Conservation (phyloP, 164 flowering plant genomes). For the Stephania cephalantha region DNA sequence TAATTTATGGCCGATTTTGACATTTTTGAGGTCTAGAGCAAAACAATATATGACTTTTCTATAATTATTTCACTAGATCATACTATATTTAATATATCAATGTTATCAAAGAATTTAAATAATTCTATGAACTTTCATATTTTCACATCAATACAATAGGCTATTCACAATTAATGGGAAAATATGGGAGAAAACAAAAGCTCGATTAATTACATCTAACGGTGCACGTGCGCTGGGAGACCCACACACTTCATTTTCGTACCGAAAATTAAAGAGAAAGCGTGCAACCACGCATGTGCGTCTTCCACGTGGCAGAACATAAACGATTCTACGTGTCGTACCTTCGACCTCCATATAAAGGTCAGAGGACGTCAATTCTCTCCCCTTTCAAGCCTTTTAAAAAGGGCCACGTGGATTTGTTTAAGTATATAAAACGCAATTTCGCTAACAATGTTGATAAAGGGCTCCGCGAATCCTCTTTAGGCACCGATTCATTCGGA, state of each 20-base stretch:
- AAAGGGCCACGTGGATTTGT: background rate
- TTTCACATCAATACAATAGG: too few species aligned
- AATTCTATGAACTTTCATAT: too few species aligned
- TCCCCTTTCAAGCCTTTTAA: background rate
- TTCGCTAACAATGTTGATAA: too few species aligned
- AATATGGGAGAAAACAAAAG: background rate
- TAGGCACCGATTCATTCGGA: too few species aligned
- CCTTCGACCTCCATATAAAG: background rate
- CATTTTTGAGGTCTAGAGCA: too few species aligned
- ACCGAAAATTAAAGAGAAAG: background rate
- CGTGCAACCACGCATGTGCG: background rate
- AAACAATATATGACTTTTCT: too few species aligned
- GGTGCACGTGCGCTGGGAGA: background rate
- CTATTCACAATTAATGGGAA: background rate
- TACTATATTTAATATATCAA: too few species aligned
- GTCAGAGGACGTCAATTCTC: background rate
- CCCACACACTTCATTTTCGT: constrained; percentile 1
- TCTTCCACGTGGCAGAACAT: background rate
- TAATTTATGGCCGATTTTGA: too few species aligned
- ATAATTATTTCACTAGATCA: too few species aligned
- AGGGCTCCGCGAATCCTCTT: too few species aligned
- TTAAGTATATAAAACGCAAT: background rate
- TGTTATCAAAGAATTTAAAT: too few species aligned
- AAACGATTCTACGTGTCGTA: background rate
- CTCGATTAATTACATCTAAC: background rate